Base-by-base conservation (phyloP, 169 alveolate species). In the Plasmodium reichenowi region DNA sequence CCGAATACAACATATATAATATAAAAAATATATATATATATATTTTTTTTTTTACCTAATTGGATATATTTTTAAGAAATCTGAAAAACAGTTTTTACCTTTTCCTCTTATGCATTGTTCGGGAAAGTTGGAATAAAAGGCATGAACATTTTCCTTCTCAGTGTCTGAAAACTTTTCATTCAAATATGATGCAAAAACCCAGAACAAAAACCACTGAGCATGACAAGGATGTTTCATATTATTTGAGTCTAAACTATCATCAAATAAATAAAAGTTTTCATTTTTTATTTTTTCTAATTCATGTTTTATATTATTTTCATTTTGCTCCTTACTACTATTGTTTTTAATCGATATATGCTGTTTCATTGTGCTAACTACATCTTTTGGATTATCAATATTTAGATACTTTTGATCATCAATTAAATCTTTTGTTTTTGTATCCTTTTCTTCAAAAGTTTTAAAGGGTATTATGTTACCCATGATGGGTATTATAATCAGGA, bases 171-270 rank as follows among this genome's bases (percentile, higher is more conserved):
- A 85, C 7, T 85, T 70, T 70, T 85, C 92, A 63, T 85, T 85
- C 59, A 85, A 70, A 24, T 85, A 85, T 8, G 92, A 17, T 26
- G 92, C 92, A 64, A 56, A 85, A 20, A 85, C 87, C 92, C 92
- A 85, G 72, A 85, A 85, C 54, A 85, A 45, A 85, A 85, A 85
- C 92, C 92, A 85, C 22, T 85, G 92, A 3, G 76, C 75, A 63
- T 85, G 92, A 48, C 92, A 85, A 12, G 92, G 92, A 45, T 85
- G 92, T 38, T 85, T 85, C 45, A 85, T 71, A 32, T 64, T 59
- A 85, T 85, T 85, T 72, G 92, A 85, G 60, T 85, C 72, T 32
- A 85, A 85, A 64, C 87, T 71, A 47, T 85, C 92, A 72, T 85
- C 92, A 85, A 85, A 71, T 64, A 71, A 71, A 38, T 85, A 71